Base-by-base conservation (phyloP, 495 filamentous ascomycete species). In the Penicillium paxilli region DNA sequence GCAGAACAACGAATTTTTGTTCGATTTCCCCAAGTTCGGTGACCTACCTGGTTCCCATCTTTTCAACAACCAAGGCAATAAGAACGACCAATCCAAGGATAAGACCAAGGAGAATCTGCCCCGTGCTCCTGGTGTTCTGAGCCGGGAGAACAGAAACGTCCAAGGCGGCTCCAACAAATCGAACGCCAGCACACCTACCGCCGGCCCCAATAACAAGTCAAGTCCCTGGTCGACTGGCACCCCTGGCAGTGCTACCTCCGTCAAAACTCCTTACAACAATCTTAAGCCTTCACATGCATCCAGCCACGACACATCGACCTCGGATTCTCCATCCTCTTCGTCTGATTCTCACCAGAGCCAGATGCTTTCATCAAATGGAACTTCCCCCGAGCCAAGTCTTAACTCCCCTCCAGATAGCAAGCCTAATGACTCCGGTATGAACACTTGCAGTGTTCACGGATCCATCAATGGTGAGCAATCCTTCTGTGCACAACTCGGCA, bases 1-100 rank as follows among this genome's bases (percentile, higher is more conserved):
- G 54, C 87, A 84, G 62, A 89, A 89, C 45, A 87, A 80, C 57
- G 89, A 93, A 64, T 98, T 98, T 66, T 83, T 91, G 60, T 98
- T 96, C 58, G 92, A 96, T 55, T 98, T 98, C 63, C 94, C 94
- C 51, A 90, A 87, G 68, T 96, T 97, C 67, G 94, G 94, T 33
- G 80, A 82, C 54, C 75, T 92, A 20, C 88, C 90, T 1, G 86
- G 83, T 11, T 76, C 83, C n/a, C 78, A 83, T 28, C 71, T 81
- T 20, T 71, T 83, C 58, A 83, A 80, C 52, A 69, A 74, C 25
- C 64, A 66, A 17, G 28, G 52, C 25, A 58, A 60, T 35, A 73
- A 75, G 52, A 59, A 60, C 4, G 66, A 67, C n/a, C 66, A 71
- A 44, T 60, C 65, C 45, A 72, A 70, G 38, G 14, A 58, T 32